Evolutionary conservation across 768 basidiomycete genomes (phyloP).

Genomic region (Porpolomopsis calyptriformis): DNA sequence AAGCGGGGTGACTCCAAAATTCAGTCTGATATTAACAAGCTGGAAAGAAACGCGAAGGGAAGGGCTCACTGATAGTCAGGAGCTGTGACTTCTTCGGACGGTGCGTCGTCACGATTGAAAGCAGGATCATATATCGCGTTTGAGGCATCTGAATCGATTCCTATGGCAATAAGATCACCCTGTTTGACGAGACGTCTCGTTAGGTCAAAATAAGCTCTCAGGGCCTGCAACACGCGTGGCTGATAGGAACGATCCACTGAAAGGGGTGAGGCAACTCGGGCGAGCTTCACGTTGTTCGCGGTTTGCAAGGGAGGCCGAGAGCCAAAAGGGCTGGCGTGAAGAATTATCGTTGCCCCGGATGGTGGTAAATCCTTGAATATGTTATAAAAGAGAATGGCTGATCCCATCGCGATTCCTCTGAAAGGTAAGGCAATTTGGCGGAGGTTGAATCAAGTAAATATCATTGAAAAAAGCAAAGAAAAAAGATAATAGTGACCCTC

Average conservation of each 20-base stretch:
- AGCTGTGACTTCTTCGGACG: conserved; percentile 1
- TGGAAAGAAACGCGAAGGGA: background rate
- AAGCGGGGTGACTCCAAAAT: conserved; percentile 11
- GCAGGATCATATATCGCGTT: conserved; percentile 18
- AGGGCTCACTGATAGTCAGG: conserved; percentile 15
- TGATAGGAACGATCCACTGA: conserved; percentile 60
- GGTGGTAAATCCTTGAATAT: conserved; percentile 22
- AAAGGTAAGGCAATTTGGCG: conserved; percentile 1
- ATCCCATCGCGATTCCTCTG: conserved; percentile 32
- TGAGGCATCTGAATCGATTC: conserved; percentile 43
- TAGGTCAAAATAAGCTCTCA: conserved; percentile 53
- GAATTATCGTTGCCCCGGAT: conserved; percentile 18
- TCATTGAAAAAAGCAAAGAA: too few species aligned
- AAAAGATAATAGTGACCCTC: too few species aligned
- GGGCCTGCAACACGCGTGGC: conserved; percentile 42
- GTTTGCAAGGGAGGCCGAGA: conserved; percentile 52
- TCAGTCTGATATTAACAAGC: background rate
- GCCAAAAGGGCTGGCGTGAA: conserved; percentile 53
- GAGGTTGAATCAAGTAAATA: conserved; percentile 1
- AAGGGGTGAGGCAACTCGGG: conserved; percentile 69
- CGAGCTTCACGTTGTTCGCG: conserved; percentile 61
- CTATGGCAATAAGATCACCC: conserved; percentile 63
- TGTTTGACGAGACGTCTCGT: conserved; percentile 50
- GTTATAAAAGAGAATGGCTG: conserved; percentile 48
- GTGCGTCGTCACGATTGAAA: conserved; percentile 14